A percentile compares a stretch with the other conserved stretches of the same genome.
Evolutionary conservation across 495 filamentous ascomycete species (phyloP).

Genomic region (Astrothelium macrocarpum): DNA sequence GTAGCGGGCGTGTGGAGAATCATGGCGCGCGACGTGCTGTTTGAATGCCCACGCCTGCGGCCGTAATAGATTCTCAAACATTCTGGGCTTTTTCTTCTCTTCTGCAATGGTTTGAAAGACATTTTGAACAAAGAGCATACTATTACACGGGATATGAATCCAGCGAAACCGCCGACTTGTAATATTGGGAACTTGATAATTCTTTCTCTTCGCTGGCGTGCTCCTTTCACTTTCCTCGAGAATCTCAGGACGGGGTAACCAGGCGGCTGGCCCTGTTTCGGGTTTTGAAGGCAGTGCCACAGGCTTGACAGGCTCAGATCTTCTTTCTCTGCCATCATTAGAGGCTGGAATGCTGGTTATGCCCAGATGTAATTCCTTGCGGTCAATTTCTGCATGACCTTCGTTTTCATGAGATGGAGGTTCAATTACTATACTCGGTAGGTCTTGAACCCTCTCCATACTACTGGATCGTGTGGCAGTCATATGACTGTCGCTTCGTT

Average conservation of each 20-base stretch:
- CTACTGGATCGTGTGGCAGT: not conserved
- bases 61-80: not conserved
- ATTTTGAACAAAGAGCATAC: not conserved
- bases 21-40: not conserved
- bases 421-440: not conserved
- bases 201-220: constrained; percentile 1
- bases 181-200: not conserved
- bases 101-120: not conserved
- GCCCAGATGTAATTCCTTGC: not conserved
- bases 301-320: not conserved
- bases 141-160: constrained; percentile 4
- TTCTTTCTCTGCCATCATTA: not conserved
- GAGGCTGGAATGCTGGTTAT: not conserved
- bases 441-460: not conserved
- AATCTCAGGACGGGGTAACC: not conserved
- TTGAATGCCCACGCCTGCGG: not conserved
- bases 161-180: constrained; percentile 1
- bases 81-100: constrained; percentile 4
- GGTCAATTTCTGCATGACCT: not conserved
- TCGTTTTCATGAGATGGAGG: constrained; percentile 1
- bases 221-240: not conserved
- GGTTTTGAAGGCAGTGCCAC: not conserved
- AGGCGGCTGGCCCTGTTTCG: not conserved
- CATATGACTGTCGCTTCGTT: not conserved
- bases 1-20: not conserved